Base-by-base conservation (phyloP, 2,329 filamentous ascomycete species). In the Pleurostoma richardsiae region DNA sequence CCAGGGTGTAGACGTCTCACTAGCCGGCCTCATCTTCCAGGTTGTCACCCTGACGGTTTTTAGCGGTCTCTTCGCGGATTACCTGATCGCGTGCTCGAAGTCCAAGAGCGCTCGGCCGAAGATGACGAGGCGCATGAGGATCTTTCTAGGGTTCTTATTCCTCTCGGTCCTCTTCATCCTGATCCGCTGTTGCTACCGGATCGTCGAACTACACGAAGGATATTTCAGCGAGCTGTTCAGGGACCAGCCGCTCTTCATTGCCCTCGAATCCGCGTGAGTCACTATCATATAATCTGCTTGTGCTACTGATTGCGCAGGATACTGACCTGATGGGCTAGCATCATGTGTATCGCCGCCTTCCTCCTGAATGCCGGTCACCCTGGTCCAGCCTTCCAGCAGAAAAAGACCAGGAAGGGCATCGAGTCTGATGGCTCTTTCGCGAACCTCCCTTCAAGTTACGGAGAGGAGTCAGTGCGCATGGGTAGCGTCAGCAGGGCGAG, bases 161-260 rank as follows among this genome's bases (percentile, higher is more conserved):
- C 52, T 79, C 3, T 73, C 78, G 0, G 78, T 79, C 6, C 31
- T 83, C 4, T 70, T 74, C 38, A 80, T 84, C 52, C 70, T 83
- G 39, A 71, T 72, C 19, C 67, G 82, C 6, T 81, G 75, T 44
- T 70, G 76, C 27, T 86, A 81, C 56, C 71, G 82, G 27, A 72
- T 83, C 28, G 76, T 72, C 0, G 81, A 85, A 62, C 59, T 85
- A 49, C 73, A 71, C 47, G 67, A 77, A 28, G 80, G 81, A 3
- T 85, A 79, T 66, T 54, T 47, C 1, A 19, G 19, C 19, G 56
- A 63, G 10, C 56, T 84, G 52, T 73, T 81, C 42, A 58, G 58
- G 39, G 60, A 77, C 29, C 62, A 79, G 56, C 54, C 57, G 1
- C 55, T 72, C 5, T 79, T 78, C 51, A 73, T 78, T 49, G 68